Base-by-base conservation (phyloP, 768 basidiomycete genomes). In the Termitomyces titanicus region DNA sequence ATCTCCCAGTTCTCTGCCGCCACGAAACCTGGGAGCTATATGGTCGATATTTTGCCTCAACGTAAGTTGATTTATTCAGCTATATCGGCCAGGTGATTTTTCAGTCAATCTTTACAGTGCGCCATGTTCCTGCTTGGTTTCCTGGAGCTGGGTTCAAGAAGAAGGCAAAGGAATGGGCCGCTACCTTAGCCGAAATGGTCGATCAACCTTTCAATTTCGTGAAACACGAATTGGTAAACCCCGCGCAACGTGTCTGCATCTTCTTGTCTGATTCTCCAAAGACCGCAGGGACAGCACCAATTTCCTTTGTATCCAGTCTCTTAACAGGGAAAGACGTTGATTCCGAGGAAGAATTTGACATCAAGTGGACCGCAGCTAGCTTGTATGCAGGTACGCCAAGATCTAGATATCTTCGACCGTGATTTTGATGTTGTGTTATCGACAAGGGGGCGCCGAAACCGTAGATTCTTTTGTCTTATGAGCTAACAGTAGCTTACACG, bases 121-220 rank as follows among this genome's bases (percentile, higher is more conserved):
- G 74, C 47, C 70, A 84, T 58, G 61, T 85, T 43, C 85, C 85
- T 33, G 67, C 72, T 29, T 87, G 85, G 84, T 74, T 85, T 58
- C 85, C 85, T 22, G 84, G 84, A 18, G 81, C 82, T 25, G 70
- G 70, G 5, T 87, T 86, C 71, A 78, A 79, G 62, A 66, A 61
- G 57, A 78, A 70, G 59, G 85, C 83, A 2, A 71, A 68, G 29
- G 70, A 70, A 37, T 86, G 83, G 82, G 72, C 75, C 20, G 65
- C 68, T 3, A 84, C 82, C 0, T 71, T 86, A 35, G 61, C 68
- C 10, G 75, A 84, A 45, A 75, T 83, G 79, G 81, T 83, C 33
- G 74, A 80, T 25, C 71, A 70, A 51, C 84, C 85, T 12, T 73
- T 79, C 63, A 72, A 74, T 38, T 82, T 79, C 55, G 84, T 83